Evolutionary conservation across 2,329 filamentous ascomycete genomes (phyloP).

Genomic region (Dactylellina drechsleri): DNA sequence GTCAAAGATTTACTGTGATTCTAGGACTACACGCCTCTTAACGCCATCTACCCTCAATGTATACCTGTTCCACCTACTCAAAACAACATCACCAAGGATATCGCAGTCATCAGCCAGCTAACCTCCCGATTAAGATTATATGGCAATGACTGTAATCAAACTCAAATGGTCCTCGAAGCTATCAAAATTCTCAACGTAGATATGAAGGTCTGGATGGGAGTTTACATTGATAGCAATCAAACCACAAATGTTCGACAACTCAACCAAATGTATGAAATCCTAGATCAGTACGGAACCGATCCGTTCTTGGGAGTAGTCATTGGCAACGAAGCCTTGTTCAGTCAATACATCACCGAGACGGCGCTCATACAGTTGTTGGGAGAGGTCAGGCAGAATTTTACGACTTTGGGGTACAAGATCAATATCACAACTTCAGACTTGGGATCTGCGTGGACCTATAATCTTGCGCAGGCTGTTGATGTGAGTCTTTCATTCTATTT

Average conservation of each 20-base stretch:
- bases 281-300: conserved; percentile 73
- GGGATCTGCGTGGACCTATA: conserved; percentile 82
- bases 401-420: conserved; percentile 72
- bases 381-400: conserved; percentile 78
- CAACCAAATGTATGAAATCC: conserved; percentile 81
- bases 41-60: conserved; percentile 89
- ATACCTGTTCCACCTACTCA: conserved; percentile 80
- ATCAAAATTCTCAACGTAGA: conserved; percentile 78
- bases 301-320: conserved; percentile 83
- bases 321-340: conserved; percentile 73
- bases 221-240: conserved; percentile 85
- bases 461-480: conserved; percentile 77
- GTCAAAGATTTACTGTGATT: no score
- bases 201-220: conserved; percentile 92
- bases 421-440: conserved; percentile 89
- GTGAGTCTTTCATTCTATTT: conserved; percentile 63
- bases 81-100: conserved; percentile 91
- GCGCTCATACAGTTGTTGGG: conserved; percentile 73
- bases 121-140: conserved; percentile 90
- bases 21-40: conserved; percentile 86
- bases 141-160: conserved; percentile 97
- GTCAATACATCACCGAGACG: conserved; percentile 75
- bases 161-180: conserved; percentile 87
- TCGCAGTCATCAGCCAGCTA: conserved; percentile 88
- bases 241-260: conserved; percentile 88